Evolutionary conservation across 1,284 basidiomycete species (phyloP), one percentile per base, ranked within the genome.

Genomic region (Microbotryum saponariae): DNA sequence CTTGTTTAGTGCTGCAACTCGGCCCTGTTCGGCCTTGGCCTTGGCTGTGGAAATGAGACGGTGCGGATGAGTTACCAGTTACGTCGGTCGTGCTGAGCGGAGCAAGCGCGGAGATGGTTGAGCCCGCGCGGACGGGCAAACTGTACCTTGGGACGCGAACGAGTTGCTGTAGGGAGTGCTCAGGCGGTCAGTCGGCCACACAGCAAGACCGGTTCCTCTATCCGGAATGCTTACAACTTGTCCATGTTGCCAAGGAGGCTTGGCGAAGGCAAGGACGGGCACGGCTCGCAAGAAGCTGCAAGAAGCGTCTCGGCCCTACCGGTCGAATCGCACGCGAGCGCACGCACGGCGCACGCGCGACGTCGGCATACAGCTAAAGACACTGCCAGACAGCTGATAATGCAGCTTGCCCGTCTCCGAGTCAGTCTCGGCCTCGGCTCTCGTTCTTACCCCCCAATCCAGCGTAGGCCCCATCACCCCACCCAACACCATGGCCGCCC

Each of bases 1-100:
- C 31, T 63, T 61, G 37, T 58, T 42, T 20, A 66, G 61, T 44
- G 58, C 54, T 16, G 53, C 51, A 4, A 53, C 31, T 18, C 62
- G 56, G 2, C 62, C 63, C 9, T 58, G 44, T 12, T 66, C 62
- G 12, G 67, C 64, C 33, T 63, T 53, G 2, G 54, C 37, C 56
- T 57, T 63, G 20, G 60, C 51, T 61, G 62, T 33, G 20, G 9
- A 12, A 23, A 42, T 14, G 45, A 42, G 29, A 29, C n/a, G 21
- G 51, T 27, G 50, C 51, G 37, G 23, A 12, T 3, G 54, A 21
- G 3, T 45, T 10, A 20, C 10, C 46, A 25, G 3, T 45, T 12
- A 20, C 20, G 9, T 6, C 7, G 3, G 23, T 18, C 21, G 25
- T 31, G 21, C 56, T 4, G 25, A 46, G 49, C 50, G 8, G 48